These are phyloP conservation scores for Podospora pseudocomata DNA, from an alignment of 495 filamentous ascomycete species.

Conservation along the genomic window DNA sequence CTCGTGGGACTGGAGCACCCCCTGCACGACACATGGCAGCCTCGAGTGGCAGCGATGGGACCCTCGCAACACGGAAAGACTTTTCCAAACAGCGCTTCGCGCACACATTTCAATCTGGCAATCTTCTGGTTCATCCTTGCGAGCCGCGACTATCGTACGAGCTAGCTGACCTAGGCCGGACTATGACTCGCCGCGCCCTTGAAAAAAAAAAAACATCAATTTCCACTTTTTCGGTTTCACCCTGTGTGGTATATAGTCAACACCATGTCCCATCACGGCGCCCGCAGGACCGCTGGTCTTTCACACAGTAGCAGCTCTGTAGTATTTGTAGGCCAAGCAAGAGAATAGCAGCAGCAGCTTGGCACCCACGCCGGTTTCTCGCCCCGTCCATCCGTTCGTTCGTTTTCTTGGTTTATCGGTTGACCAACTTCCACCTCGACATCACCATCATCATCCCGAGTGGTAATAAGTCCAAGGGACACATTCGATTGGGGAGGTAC, in stretches of 20 bases:
- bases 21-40: conserved; percentile 21
- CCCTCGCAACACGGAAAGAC: conserved; percentile 1
- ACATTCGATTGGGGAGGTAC: not conserved
- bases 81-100: not conserved
- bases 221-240: conserved; percentile 7
- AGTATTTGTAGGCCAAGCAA: not conserved
- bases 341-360: not conserved
- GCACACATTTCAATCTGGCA: conserved; percentile 11
- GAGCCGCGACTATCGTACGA: conserved; percentile 21
- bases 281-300: not conserved
- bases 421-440: not conserved
- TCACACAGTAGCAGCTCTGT: not conserved
- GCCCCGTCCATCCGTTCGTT: conserved; percentile 6
- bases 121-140: conserved; percentile 9
- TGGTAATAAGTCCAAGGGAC: not conserved
- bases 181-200: conserved; percentile 15
- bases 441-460: not conserved
- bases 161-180: conserved; percentile 11
- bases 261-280: not conserved
- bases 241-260: not conserved
- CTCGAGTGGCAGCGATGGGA: conserved; percentile 4
- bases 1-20: not conserved
- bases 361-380: conserved; percentile 7
- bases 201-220: conserved; percentile 5
- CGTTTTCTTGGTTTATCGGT: not conserved